Percentiles rank a stretch among this genome's conserved stretches.
phyloP scores from a whole-genome alignment of 495 filamentous ascomycete genomes.

The Penicillium parvum region DNA sequence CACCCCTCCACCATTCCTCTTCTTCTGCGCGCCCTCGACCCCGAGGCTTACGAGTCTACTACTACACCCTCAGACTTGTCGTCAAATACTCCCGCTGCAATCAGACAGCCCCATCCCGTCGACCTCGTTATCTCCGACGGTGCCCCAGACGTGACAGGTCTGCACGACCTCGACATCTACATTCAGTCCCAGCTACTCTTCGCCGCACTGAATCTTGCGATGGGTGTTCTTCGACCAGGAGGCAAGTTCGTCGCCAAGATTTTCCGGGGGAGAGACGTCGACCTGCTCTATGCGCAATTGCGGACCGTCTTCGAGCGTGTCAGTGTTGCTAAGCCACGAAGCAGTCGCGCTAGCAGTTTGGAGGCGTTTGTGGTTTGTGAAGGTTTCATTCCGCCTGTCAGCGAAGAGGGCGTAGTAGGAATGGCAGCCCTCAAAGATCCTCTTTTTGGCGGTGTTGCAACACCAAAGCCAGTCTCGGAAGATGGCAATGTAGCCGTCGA shows the following conservation, averaged over 20 bases:
- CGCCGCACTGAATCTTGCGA: slow-evolving; percentile 84
- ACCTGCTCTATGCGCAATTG: slow-evolving; percentile 86
- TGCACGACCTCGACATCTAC: slow-evolving; percentile 97
- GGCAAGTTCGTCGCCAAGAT: slow-evolving; percentile 98
- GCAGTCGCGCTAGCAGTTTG: slow-evolving; percentile 86
- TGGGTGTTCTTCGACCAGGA: slow-evolving; percentile 85
- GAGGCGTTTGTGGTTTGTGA: slow-evolving; percentile 96
- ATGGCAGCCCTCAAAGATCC: slow-evolving; percentile 43
- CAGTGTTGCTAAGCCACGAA: slow-evolving; percentile 86
- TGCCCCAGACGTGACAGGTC: slow-evolving; percentile 91
- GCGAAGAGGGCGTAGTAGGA: slow-evolving; percentile 27
- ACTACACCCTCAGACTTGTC: slow-evolving; percentile 23
- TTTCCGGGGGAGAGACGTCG: slow-evolving; percentile 88
- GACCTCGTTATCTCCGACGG: slow-evolving; percentile 93
- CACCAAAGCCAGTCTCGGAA: slow-evolving; percentile 29
- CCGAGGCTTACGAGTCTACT: slow-evolving; percentile 60
- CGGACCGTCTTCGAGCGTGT: slow-evolving; percentile 86
- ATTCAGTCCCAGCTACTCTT: slow-evolving; percentile 94
- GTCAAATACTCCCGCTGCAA: slow-evolving; percentile 26
- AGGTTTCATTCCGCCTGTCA: slow-evolving; percentile 61
- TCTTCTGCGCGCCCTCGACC: slow-evolving; percentile 77
- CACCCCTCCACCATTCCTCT: slow-evolving; percentile 91
- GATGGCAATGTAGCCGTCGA: slow-evolving; percentile 62
- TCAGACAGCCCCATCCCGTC: slow-evolving; percentile 63
- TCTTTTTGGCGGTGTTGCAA: slow-evolving; percentile 42